Evolutionary conservation across 306 rosid species (phyloP).

Genomic region (Crotalaria pallida): DNA sequence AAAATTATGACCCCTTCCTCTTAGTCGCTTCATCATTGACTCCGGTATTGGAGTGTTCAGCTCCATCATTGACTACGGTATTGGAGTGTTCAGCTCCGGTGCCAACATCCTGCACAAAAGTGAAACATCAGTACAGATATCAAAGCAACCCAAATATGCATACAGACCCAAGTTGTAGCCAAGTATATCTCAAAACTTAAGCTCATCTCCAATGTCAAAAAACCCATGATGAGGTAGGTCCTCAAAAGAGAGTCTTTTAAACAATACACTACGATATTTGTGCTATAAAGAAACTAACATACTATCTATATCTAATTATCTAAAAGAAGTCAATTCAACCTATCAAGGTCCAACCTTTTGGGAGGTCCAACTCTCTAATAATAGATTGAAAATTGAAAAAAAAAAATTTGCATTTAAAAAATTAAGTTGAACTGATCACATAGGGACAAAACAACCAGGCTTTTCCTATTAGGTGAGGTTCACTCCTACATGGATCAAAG

Average conservation of each 20-base stretch:
- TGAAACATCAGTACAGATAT: neutral
- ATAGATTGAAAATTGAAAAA: neutral
- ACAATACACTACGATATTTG: neutral
- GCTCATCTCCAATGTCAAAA: neutral
- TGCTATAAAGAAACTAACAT: neutral
- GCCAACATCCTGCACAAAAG: slow-evolving; percentile 9
- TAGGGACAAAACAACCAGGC: neutral
- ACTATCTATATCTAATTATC: neutral
- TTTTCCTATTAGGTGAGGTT: neutral
- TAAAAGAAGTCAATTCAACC: neutral
- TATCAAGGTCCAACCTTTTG: neutral
- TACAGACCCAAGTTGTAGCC: neutral
- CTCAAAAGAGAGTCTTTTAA: neutral
- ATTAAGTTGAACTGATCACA: neutral
- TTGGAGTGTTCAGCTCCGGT: neutral
- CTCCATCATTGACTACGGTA: neutral
- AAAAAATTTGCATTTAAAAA: neutral
- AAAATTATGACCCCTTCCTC: neutral
- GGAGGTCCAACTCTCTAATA: neutral
- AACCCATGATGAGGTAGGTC: neutral
- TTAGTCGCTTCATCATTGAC: neutral
- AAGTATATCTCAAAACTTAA: neutral
- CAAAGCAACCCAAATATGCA: neutral
- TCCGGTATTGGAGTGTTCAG: too few relatives aligned
- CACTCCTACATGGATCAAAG: neutral